Base-by-base conservation (phyloP, 371 early-diverging fungal species). In the Synchytrium microbalum region DNA sequence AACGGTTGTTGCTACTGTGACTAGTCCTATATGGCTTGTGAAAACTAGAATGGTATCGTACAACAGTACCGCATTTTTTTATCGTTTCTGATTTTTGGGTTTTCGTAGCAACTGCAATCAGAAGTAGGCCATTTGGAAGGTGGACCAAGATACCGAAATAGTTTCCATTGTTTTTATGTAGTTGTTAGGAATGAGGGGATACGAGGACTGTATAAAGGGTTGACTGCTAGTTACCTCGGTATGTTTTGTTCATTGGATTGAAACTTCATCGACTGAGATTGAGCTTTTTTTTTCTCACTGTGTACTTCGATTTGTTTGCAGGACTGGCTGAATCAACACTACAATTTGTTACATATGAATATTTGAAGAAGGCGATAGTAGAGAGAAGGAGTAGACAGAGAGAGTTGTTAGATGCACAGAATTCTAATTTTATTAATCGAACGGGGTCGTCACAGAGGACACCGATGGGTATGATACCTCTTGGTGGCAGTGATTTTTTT, bases 11-110 rank as follows among this genome's bases (percentile, higher is more conserved):
- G 85, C 92, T 0, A 84, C 89, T 0, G 75, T 76, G 13, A 94
- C 96, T 8, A 96, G 93, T 70, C 98, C 98, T 0, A 94, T 97
- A 3, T 97, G 98, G 98, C 83, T 96, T 58, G 85, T 95, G 57
- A 96, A 95, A 69, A 97, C 96, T 0, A 76, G 98, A 61, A 88
- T 97, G 83, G n/a, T n/a, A n/a, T n/a, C n/a, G n/a, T n/a, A n/a
- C n/a, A n/a, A n/a, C n/a, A n/a, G 75, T 75, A 26, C 54, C 19
- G 54, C 13, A 14, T 19, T 57, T 13, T 14, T n/a, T 13, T 14
- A 13, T 54, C 26, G 13, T 54, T 26, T 57, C 58, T 13, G 13
- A 19, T 14, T 14, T 14, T 14, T 30, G 54, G 26, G 54, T 57
- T 14, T 19, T 30, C 23, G 58, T 54, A 76, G 74, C 96, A 96